Evolutionary conservation across 306 rosid genomes (phyloP).

Genomic region (Begonia peltatifolia): DNA sequence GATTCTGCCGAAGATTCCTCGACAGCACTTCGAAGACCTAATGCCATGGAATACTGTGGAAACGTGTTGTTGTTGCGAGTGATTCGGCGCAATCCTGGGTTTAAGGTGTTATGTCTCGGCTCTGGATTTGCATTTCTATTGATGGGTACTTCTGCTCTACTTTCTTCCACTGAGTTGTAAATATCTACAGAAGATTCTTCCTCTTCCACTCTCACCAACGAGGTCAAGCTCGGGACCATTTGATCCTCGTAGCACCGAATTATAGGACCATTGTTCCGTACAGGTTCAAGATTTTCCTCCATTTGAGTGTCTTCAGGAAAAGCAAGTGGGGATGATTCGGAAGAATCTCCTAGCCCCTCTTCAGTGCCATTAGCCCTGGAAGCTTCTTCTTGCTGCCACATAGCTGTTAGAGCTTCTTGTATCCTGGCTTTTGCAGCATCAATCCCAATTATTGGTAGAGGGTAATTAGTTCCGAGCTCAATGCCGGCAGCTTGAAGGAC

Average conservation of each 20-base stretch:
- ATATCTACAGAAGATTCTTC: slow-evolving; percentile 49
- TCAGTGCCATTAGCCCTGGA: slow-evolving; percentile 83
- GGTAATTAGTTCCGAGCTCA: slow-evolving; percentile 79
- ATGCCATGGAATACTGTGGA: slow-evolving; percentile 16
- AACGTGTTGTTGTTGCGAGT: slow-evolving; percentile 13
- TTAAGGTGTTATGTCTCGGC: slow-evolving; percentile 26
- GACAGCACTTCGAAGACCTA: slow-evolving; percentile 21
- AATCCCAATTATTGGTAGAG: slow-evolving; percentile 68
- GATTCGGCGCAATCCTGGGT: slow-evolving; percentile 22
- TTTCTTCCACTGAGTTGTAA: slow-evolving; percentile 27
- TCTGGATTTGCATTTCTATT: slow-evolving; percentile 31
- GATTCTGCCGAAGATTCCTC: slow-evolving; percentile 75
- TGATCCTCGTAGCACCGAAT: slow-evolving; percentile 63
- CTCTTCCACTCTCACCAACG: slow-evolving; percentile 51
- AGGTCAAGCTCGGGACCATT: slow-evolving; percentile 81
- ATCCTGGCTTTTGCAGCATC: slow-evolving; percentile 61
- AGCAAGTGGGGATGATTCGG: slow-evolving; percentile 40
- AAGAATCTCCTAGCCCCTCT: slow-evolving; percentile 89
- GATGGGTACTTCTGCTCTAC: slow-evolving; percentile 78
- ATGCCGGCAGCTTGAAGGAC: slow-evolving; percentile 89
- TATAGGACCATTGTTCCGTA: slow-evolving; percentile 30
- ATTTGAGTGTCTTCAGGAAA: slow-evolving; percentile 63
- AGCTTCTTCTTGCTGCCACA: slow-evolving; percentile 78
- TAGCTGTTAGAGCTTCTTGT: slow-evolving; percentile 53
- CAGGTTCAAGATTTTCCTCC: slow-evolving; percentile 53